Percentiles rank a stretch among this genome's conserved stretches.
Conservation (phyloP, 495 filamentous ascomycete genomes). For the Podospora fimiseda region DNA sequence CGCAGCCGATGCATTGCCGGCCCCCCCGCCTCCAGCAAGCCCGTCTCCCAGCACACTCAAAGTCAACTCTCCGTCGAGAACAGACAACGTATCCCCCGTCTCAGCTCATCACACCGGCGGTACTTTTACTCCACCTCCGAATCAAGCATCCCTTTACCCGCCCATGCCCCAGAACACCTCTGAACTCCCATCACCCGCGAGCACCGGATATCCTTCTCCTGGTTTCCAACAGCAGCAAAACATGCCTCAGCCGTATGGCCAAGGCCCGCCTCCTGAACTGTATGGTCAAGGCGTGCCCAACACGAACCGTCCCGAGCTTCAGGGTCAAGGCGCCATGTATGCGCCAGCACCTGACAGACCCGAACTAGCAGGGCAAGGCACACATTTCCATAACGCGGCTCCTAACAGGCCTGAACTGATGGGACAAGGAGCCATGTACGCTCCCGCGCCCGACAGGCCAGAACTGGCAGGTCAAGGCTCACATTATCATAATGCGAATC, state of each 20-base stretch:
- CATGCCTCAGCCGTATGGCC: constrained; percentile 28
- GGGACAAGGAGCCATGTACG: constrained; percentile 11
- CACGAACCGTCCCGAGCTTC: constrained; percentile 13
- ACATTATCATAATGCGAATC: background rate
- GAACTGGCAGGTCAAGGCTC: background rate
- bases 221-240: constrained; percentile 1
- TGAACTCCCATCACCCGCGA: constrained; percentile 1
- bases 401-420: constrained; percentile 15
- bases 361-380: constrained; percentile 20
- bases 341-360: constrained; percentile 2
- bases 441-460: background rate
- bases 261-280: constrained; percentile 11
- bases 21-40: constrained; percentile 21
- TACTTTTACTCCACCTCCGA: background rate
- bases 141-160: background rate
- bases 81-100: constrained; percentile 34
- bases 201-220: constrained; percentile 1
- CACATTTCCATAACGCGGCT: constrained; percentile 5
- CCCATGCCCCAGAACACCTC: background rate
- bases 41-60: constrained; percentile 31
- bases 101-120: constrained; percentile 21
- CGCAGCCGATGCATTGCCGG: background rate
- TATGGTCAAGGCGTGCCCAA: background rate
- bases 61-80: constrained; percentile 10
- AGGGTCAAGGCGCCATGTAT: constrained; percentile 13